Percentiles rank a stretch among this genome's conserved stretches.
Conservation (phyloP, 1,284 basidiomycete genomes). For the Hymenochaete sp. region DNA sequence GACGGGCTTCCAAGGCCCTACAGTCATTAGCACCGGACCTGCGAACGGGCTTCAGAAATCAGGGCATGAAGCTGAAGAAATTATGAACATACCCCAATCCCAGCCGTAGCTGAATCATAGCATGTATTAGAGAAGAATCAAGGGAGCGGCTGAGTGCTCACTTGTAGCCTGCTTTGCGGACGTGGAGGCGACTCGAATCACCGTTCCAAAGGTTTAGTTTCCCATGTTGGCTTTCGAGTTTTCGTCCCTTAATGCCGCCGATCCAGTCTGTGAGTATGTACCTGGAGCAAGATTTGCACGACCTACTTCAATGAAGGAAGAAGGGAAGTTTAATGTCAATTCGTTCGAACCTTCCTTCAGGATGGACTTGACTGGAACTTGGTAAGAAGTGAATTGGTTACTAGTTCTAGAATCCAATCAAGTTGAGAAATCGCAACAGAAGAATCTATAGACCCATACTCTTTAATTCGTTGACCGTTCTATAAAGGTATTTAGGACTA, state of each 20-base stretch:
- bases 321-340: constrained; percentile 63
- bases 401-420: constrained; percentile 36
- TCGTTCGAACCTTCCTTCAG: constrained; percentile 57
- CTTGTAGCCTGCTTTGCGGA: constrained; percentile 86
- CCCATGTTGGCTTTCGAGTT: constrained; percentile 51
- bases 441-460: constrained; percentile 37
- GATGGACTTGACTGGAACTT: constrained; percentile 46
- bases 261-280: too few species aligned
- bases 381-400: constrained; percentile 74
- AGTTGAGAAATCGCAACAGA: neutral
- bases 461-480: constrained; percentile 62
- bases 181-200: constrained; percentile 76
- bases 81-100: constrained; percentile 62
- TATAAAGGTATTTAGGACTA: constrained; percentile 25
- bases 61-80: constrained; percentile 2
- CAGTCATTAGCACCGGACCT: constrained; percentile 70
- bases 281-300: neutral
- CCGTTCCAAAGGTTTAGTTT: constrained; percentile 76
- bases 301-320: constrained; percentile 61
- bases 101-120: constrained; percentile 59
- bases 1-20: constrained; percentile 76
- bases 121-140: constrained; percentile 1
- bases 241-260: constrained; percentile 48
- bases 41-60: neutral
- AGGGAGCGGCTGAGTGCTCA: constrained; percentile 27